A percentile compares a stretch with the other conserved stretches of the same genome.
phyloP scores from a whole-genome alignment of 345 rosid genomes.

The Eucalyptus fibrosa region DNA sequence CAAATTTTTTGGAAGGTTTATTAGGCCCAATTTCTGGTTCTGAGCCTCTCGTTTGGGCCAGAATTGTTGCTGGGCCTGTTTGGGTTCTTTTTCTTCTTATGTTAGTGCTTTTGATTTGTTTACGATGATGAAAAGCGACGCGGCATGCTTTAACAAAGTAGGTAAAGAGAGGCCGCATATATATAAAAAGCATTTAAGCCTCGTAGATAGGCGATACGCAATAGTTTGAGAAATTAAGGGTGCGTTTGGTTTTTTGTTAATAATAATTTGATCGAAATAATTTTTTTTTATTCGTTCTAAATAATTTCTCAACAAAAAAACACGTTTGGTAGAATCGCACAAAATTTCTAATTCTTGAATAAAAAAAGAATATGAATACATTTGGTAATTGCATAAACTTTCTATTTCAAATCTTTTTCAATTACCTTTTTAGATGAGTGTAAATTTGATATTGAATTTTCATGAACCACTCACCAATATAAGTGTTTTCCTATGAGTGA shows the following conservation, averaged over 20 bases:
- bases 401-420: too few relatives aligned
- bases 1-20: neutral
- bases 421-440: too few relatives aligned
- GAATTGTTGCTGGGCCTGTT: neutral
- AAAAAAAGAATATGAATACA: fast-evolving
- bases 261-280: too few relatives aligned
- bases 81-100: neutral
- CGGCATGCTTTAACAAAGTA: neutral
- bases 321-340: fast-evolving
- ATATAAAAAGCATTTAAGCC: neutral
- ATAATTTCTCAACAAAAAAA: fast-evolving
- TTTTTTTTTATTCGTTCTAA: too few relatives aligned
- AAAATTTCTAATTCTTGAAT: too few relatives aligned
- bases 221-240: neutral
- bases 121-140: neutral
- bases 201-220: neutral
- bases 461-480: too few relatives aligned
- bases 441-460: too few relatives aligned
- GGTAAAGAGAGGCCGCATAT: neutral
- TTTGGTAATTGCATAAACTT: fast-evolving
- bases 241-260: too few relatives aligned
- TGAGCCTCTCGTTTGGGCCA: neutral
- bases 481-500: too few relatives aligned
- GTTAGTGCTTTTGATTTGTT: neutral
- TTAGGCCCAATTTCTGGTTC: neutral